Conservation (phyloP, 2,329 filamentous ascomycete species). For the Coniochaeta sp. region DNA sequence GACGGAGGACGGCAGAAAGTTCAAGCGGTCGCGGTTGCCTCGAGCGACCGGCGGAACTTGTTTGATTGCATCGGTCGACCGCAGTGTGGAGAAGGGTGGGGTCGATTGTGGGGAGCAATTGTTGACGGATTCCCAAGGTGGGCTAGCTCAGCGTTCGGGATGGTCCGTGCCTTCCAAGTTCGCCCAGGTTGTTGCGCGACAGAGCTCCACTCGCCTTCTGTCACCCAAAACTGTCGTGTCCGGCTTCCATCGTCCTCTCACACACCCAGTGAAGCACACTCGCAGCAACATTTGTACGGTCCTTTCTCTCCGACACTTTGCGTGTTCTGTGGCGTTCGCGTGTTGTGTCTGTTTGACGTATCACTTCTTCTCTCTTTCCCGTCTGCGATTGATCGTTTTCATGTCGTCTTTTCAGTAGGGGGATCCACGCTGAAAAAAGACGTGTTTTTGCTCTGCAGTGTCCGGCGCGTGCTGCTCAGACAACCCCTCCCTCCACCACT, state of each 20-base stretch:
- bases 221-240: slow-evolving; percentile 9
- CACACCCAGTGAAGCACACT: background rate
- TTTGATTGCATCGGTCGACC: slow-evolving; percentile 10
- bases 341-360: background rate
- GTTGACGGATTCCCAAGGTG: slow-evolving; percentile 16
- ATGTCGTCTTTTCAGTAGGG: background rate
- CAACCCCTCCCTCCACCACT: slow-evolving; percentile 4
- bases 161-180: slow-evolving; percentile 2
- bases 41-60: slow-evolving; percentile 11
- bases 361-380: background rate
- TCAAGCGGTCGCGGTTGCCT: slow-evolving; percentile 13
- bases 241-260: background rate
- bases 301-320: background rate
- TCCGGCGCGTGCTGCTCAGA: slow-evolving; percentile 3
- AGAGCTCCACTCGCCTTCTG: background rate
- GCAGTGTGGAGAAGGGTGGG: slow-evolving; percentile 14
- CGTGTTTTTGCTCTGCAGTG: slow-evolving; percentile 4
- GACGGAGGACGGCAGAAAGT: background rate
- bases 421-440: background rate
- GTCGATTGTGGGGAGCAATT: slow-evolving; percentile 11
- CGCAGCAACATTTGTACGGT: background rate
- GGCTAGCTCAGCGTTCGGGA: slow-evolving; percentile 14
- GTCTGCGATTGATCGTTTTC: background rate
- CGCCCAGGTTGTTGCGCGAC: slow-evolving; percentile 8
- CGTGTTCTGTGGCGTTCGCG: background rate